These are phyloP conservation scores for Smithsoniella earleae DNA, from an alignment of 163 green algal genomes.

Conservation along the genomic window DNA sequence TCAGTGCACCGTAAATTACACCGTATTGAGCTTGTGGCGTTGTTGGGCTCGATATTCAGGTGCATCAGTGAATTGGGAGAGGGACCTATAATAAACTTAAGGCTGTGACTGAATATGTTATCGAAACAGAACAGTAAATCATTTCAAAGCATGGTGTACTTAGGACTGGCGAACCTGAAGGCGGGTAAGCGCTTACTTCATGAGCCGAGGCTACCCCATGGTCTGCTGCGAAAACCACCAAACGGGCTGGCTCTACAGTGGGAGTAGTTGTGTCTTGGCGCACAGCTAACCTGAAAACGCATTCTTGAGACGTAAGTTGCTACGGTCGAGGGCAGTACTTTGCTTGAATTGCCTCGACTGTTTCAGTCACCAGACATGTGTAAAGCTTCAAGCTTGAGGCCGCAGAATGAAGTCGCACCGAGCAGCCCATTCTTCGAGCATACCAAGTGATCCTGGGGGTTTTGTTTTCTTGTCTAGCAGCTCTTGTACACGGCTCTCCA, in stretches of 20 bases:
- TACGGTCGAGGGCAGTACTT: not conserved
- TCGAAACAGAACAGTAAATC: no score
- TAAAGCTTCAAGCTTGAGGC: not conserved
- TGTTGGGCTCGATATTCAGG: no score
- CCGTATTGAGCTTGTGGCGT: no score
- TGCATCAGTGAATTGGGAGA: no score
- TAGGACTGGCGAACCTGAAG: not conserved
- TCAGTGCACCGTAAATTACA: no score
- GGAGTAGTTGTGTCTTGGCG: slow-evolving; percentile 40
- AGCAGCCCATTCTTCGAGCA: slow-evolving; percentile 40
- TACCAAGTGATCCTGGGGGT: slow-evolving; percentile 41
- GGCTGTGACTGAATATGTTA: no score
- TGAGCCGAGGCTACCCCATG: slow-evolving; percentile 40
- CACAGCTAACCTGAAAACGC: slow-evolving; percentile 34
- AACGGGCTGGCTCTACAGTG: not conserved
- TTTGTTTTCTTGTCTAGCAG: slow-evolving; percentile 44
- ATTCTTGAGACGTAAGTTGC: not conserved
- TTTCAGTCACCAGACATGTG: not conserved
- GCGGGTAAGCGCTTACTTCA: slow-evolving; percentile 40
- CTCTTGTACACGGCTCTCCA: no score
- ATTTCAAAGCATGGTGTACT: not conserved
- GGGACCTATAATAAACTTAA: no score
- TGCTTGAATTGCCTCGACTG: not conserved
- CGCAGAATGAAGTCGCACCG: not conserved
- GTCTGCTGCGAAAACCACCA: slow-evolving; percentile 47